phyloP scores from a whole-genome alignment of 202 grass and related monocot genomes.

The Eragrostis tef region DNA sequence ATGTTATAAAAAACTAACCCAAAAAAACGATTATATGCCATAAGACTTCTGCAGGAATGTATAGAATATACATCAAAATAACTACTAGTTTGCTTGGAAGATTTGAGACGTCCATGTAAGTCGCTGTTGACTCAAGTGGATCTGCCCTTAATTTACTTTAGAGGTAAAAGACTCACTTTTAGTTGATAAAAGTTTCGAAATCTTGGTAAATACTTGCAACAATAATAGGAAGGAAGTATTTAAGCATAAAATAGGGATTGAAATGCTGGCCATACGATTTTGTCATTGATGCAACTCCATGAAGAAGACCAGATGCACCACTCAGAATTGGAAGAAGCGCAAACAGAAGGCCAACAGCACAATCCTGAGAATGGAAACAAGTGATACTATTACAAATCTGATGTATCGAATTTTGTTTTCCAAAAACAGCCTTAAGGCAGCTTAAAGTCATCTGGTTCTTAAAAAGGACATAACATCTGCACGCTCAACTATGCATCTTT shows the following conservation, averaged over 20 bases:
- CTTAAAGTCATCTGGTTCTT: conserved; percentile 7
- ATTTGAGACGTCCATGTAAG: neutral
- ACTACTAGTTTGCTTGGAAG: neutral
- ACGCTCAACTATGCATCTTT: conserved; percentile 16
- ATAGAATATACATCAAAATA: neutral
- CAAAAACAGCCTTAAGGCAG: neutral
- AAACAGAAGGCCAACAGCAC: conserved; percentile 97
- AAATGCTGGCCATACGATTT: conserved; percentile 70
- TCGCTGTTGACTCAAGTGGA: conserved; percentile 34
- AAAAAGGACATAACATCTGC: neutral
- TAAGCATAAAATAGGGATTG: conserved; percentile 3
- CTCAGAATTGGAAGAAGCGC: conserved; percentile 94
- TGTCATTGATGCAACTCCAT: conserved; percentile 84
- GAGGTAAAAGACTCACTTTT: neutral
- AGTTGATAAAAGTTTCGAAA: neutral
- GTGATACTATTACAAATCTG: conserved; percentile 26
- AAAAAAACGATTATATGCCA: conserved; percentile 37
- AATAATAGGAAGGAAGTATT: conserved; percentile 28
- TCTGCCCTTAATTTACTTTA: conserved; percentile 6
- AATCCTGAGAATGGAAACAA: conserved; percentile 71
- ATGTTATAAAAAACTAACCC: conserved; percentile 42
- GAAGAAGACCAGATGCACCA: conserved; percentile 88
- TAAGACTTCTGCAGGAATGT: conserved; percentile 1
- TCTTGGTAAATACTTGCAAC: conserved; percentile 25
- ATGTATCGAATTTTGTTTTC: neutral